These are phyloP conservation scores for Cytospora mali DNA, from an alignment of 2,329 filamentous ascomycete species.

Conservation along the genomic window DNA sequence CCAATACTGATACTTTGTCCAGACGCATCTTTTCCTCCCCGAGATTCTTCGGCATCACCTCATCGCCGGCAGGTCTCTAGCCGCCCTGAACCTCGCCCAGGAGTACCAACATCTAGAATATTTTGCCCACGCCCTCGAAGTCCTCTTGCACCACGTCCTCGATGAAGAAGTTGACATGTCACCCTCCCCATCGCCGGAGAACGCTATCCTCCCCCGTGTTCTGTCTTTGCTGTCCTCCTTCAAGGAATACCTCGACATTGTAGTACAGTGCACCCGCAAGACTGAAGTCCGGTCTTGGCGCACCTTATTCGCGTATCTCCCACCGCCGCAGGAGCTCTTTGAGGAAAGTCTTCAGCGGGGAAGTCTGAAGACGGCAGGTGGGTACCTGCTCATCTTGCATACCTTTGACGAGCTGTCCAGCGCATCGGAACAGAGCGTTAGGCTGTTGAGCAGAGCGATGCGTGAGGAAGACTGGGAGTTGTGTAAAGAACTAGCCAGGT, in stretches of 20 bases:
- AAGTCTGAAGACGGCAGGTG: slow-evolving; percentile 90
- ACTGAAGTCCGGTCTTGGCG: slow-evolving; percentile 95
- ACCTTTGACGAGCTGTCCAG: slow-evolving; percentile 72
- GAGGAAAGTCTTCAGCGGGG: slow-evolving; percentile 86
- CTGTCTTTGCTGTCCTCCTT: slow-evolving; percentile 70
- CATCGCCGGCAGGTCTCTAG: slow-evolving; percentile 72
- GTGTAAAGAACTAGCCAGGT: slow-evolving; percentile 92
- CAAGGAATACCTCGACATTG: slow-evolving; percentile 87
- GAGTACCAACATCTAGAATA: slow-evolving; percentile 88
- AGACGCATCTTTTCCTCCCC: slow-evolving; percentile 93
- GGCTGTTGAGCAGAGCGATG: slow-evolving; percentile 79
- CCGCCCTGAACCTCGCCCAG: slow-evolving; percentile 79
- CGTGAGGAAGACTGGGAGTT: slow-evolving; percentile 90
- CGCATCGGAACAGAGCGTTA: slow-evolving; percentile 76
- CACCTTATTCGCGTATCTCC: slow-evolving; percentile 88
- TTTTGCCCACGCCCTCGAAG: slow-evolving; percentile 89
- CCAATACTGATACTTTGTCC: slow-evolving; percentile 24
- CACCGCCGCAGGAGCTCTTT: slow-evolving; percentile 87
- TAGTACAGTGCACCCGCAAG: slow-evolving; percentile 95
- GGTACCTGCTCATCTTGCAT: slow-evolving; percentile 93
- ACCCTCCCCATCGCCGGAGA: slow-evolving; percentile 61
- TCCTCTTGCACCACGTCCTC: slow-evolving; percentile 88
- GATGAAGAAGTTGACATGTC: slow-evolving; percentile 85
- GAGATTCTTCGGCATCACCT: slow-evolving; percentile 83
- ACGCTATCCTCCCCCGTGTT: slow-evolving; percentile 66